Percentiles rank a stretch among this genome's conserved stretches.
Evolutionary conservation across 1,284 basidiomycete species (phyloP).

Genomic region (Malassezia vespertilionis): DNA sequence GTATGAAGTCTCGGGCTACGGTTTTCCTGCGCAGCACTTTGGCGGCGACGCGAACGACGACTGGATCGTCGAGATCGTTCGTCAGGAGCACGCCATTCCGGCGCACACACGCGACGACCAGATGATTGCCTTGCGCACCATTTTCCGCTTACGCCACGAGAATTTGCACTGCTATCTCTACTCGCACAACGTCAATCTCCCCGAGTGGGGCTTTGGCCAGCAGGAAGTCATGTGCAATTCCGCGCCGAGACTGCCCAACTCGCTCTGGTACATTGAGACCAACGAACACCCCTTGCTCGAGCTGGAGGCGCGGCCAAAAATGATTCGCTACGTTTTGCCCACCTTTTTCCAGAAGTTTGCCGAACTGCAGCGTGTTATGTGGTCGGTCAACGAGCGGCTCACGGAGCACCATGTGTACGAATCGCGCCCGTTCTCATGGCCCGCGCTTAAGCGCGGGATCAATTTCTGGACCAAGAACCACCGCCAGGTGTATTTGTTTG

Average conservation of each 20-base stretch:
- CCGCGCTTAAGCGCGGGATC: slow-evolving; percentile 76
- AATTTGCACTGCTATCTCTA: slow-evolving; percentile 91
- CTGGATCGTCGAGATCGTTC: slow-evolving; percentile 79
- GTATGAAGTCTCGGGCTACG: slow-evolving; percentile 93
- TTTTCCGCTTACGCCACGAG: slow-evolving; percentile 72
- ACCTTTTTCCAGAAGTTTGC: slow-evolving; percentile 80
- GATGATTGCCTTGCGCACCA: slow-evolving; percentile 67
- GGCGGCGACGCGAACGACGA: slow-evolving; percentile 85
- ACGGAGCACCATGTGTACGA: slow-evolving; percentile 91
- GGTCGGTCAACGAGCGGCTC: slow-evolving; percentile 89
- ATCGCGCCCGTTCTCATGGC: slow-evolving; percentile 82
- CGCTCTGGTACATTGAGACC: slow-evolving; percentile 90
- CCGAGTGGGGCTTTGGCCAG: slow-evolving; percentile 95
- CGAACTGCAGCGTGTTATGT: slow-evolving; percentile 91
- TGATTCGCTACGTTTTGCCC: slow-evolving; percentile 66
- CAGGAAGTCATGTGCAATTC: slow-evolving; percentile 96
- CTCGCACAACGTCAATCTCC: slow-evolving; percentile 92
- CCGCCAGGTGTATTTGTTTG: slow-evolving; percentile 83
- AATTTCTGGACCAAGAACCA: slow-evolving; percentile 95
- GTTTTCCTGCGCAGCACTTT: slow-evolving; percentile 45
- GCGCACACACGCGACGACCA: slow-evolving; percentile 40
- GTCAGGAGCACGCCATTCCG: slow-evolving; percentile 50
- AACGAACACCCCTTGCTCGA: slow-evolving; percentile 56
- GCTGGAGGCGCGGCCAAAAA: slow-evolving; percentile 11
- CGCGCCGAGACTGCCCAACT: slow-evolving; percentile 79